Evolutionary conservation across 345 rosid species (phyloP).

Genomic region (Aegle marmelos): DNA sequence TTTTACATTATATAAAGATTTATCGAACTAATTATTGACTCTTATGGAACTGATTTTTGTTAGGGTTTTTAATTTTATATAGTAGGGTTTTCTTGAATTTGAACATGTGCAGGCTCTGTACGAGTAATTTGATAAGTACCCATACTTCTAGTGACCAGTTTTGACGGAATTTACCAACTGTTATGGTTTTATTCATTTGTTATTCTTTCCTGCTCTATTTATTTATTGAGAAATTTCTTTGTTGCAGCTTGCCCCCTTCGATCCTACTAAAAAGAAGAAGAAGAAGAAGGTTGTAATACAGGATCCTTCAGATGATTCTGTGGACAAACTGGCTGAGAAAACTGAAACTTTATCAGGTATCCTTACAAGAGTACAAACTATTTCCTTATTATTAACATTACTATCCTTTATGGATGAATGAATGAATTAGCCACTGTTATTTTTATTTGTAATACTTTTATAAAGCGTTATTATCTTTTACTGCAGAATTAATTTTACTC

Average conservation of each 20-base stretch:
- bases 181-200: background rate
- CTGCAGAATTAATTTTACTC: background rate
- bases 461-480: background rate
- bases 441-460: background rate
- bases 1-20: background rate
- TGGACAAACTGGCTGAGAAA: conserved; percentile 66
- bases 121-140: background rate
- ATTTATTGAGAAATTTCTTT: background rate
- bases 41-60: background rate
- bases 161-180: background rate
- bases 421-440: background rate
- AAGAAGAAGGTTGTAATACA: conserved; percentile 80
- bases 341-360: conserved; percentile 70
- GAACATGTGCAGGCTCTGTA: background rate
- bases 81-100: background rate
- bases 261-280: conserved; percentile 94
- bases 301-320: conserved; percentile 56
- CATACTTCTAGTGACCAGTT: too few relatives aligned
- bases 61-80: background rate
- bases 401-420: background rate
- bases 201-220: too few relatives aligned
- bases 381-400: too few relatives aligned
- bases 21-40: too few relatives aligned
- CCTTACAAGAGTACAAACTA: too few relatives aligned
- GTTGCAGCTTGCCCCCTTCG: conserved; percentile 73